Conservation (phyloP, 192 early-diverging fungal genomes). For the Linderina pennispora region DNA sequence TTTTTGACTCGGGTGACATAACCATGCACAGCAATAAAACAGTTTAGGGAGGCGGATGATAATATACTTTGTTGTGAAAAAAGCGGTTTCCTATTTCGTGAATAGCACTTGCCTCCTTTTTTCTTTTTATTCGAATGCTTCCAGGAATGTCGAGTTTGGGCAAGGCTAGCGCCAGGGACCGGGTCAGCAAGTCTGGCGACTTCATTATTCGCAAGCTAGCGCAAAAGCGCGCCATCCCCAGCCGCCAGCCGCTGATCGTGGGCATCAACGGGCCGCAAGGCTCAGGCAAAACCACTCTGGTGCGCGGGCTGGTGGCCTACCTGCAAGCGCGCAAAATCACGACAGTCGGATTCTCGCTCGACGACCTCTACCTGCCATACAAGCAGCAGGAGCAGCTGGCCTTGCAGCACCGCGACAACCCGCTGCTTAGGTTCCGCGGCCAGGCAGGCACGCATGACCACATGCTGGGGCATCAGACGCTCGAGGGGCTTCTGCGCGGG, state of each 20-base stretch:
- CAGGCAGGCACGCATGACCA: conserved; percentile 90
- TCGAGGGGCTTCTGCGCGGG: conserved; percentile 39
- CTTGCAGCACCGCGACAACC: conserved; percentile 45
- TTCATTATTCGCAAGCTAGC: conserved; percentile 31
- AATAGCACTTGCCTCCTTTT: neutral
- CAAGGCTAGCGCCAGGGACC: conserved; percentile 7
- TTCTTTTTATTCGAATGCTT: conserved; percentile 6
- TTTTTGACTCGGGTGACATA: no score
- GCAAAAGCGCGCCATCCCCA: conserved; percentile 7
- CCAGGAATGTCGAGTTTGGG: conserved; percentile 25
- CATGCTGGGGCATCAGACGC: conserved; percentile 49
- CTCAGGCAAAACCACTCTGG: conserved; percentile 61
- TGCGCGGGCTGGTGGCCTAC: conserved; percentile 38
- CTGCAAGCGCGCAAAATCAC: conserved; percentile 42
- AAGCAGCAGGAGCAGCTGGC: conserved; percentile 53
- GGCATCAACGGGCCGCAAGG: conserved; percentile 82
- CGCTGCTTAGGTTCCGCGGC: conserved; percentile 74
- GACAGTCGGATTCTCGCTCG: conserved; percentile 64
- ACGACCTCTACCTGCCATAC: conserved; percentile 81
- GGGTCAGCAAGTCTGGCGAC: conserved; percentile 18
- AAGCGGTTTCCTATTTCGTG: neutral
- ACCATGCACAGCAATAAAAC: no score
- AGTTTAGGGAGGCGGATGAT: no score
- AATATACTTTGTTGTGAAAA: no score
- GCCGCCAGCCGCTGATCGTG: conserved; percentile 50